These are phyloP conservation scores for Betula pendula DNA, from an alignment of 306 rosid species.

Conservation along the genomic window DNA sequence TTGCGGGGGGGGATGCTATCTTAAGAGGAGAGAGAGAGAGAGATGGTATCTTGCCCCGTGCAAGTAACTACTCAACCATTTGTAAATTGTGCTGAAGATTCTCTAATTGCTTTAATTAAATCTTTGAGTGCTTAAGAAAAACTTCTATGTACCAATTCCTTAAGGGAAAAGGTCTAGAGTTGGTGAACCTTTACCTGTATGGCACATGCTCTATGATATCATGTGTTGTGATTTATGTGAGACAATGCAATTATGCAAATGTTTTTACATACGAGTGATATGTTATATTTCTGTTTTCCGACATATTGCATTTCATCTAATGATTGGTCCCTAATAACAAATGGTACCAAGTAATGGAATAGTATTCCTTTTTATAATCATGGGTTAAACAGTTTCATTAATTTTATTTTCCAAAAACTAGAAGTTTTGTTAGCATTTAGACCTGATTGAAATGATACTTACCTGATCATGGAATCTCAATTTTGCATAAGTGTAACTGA, in stretches of 20 bases:
- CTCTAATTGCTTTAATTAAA: constrained; percentile 16
- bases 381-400: neutral
- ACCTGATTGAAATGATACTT: neutral
- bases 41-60: neutral
- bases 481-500: neutral
- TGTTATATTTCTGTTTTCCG: neutral
- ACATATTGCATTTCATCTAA: neutral
- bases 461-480: neutral
- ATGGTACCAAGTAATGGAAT: neutral
- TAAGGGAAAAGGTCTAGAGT: neutral
- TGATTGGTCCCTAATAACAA: neutral
- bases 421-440: neutral
- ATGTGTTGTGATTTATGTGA: neutral
- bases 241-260: neutral
- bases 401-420: neutral
- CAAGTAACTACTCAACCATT: too few species aligned
- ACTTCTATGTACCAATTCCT: neutral
- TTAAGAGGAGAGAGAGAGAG: neutral
- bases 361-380: neutral
- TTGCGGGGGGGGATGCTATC: neutral
- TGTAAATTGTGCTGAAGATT: constrained; percentile 22
- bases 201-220: neutral
- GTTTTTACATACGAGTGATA: neutral
- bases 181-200: neutral
- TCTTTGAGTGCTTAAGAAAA: constrained; percentile 1